Percentiles rank a stretch among this genome's conserved stretches.
phyloP scores from a whole-genome alignment of 2,329 filamentous ascomycete genomes.

The Pseudopyricularia cyperi region DNA sequence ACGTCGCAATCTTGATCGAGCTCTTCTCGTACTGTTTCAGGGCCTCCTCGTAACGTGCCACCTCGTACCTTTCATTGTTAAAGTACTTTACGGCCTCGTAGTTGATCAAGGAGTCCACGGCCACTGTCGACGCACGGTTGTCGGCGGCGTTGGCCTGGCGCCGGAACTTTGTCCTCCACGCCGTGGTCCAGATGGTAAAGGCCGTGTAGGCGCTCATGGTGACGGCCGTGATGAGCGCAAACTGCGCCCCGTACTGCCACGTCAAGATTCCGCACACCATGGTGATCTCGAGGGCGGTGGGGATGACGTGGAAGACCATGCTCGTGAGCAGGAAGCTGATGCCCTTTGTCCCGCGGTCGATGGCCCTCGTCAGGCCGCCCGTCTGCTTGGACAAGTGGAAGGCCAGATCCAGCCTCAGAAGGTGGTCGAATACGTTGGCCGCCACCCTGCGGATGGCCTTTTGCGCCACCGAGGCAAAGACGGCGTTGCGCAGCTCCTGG shows the following conservation, averaged over 20 bases:
- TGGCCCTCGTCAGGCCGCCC: constrained; percentile 81
- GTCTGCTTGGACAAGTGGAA: constrained; percentile 95
- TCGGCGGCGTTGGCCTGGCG: constrained; percentile 93
- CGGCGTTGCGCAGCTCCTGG: constrained; percentile 86
- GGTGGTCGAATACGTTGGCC: constrained; percentile 80
- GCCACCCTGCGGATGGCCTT: constrained; percentile 91
- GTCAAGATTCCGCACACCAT: constrained; percentile 95
- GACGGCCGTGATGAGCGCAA: constrained; percentile 75
- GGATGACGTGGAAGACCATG: constrained; percentile 96
- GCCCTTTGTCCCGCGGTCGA: constrained; percentile 94
- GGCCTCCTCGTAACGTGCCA: constrained; percentile 77
- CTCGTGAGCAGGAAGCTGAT: constrained; percentile 95
- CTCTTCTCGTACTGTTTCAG: constrained; percentile 79
- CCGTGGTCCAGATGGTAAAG: constrained; percentile 94
- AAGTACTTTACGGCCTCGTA: constrained; percentile 99
- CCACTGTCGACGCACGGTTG: constrained; percentile 87
- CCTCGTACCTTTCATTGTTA: constrained; percentile 96
- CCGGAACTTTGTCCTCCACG: constrained; percentile 94
- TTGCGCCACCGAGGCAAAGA: constrained; percentile 93
- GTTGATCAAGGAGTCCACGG: constrained; percentile 94
- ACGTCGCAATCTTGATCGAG: constrained; percentile 94
- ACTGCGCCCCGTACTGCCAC: constrained; percentile 85
- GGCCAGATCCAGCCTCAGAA: constrained; percentile 77
- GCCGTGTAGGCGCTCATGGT: constrained; percentile 92
- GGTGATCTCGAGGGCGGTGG: constrained; percentile 83